Evolutionary conservation across 768 basidiomycete species (phyloP), one percentile per base, ranked within the genome.

Genomic region (Termitomyces sp.): DNA sequence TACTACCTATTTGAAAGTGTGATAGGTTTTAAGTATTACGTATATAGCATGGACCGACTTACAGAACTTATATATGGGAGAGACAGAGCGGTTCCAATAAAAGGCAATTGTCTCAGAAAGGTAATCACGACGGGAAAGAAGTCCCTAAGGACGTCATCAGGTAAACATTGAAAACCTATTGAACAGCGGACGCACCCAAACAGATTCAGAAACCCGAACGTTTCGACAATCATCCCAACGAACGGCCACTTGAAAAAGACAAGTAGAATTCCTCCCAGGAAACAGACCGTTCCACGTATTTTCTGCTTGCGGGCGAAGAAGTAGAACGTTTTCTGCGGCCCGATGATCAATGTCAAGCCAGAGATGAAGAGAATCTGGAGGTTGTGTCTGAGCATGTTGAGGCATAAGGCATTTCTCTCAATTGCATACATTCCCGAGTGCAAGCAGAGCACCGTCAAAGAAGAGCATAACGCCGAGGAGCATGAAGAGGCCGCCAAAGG

Each of bases 91-190:
- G 87, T 92, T 32, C 97, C 96, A 60, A 99, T 83, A 65, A 97
- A 87, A 5, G 97, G 96, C 50, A 98, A 72, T 76, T 98, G 96
- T 59, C 96, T 84, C 64, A 98, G 76, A 81, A 98, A 98, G n/a
- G 94, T 95, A 54, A 99, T 79, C 59, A 99, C 89, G 62, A 98
- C 97, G 6, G 97, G 97, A 85, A 98, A 98, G 81, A 99, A 99
- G 76, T 98, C 96, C 49, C 96, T 98, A 76, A 50, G 9, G 4
- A 60, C 64, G 37, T 32, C 40, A 52, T 57, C 45, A 43, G 15
- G 54, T 63, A 29, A 49, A 58, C 59, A n/a, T 32, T 32, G n/a
- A 40, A 32, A 20, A 58, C 17, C 36, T 34, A 50, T 50, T 7
- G 42, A 61, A 29, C 31, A 36, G 51, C 46, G 60, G 45, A 61